These are phyloP conservation scores for Botrytis sinoallii DNA, from an alignment of 2,329 filamentous ascomycete genomes.

Conservation along the genomic window DNA sequence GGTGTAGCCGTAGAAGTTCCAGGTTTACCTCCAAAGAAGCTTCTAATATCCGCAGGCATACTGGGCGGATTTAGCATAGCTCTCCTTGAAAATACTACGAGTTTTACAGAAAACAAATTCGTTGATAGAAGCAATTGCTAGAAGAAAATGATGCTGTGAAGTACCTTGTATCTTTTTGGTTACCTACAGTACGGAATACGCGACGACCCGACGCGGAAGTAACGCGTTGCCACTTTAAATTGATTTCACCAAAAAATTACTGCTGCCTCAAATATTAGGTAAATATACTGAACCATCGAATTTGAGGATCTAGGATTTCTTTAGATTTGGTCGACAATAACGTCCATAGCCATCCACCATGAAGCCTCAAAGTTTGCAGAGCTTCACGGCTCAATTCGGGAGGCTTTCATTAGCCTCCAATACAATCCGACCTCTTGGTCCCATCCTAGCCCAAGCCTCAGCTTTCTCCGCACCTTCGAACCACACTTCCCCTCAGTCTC, in stretches of 20 bases:
- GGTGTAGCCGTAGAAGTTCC: slow-evolving; percentile 48
- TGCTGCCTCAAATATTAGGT: background rate
- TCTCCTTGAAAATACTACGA: background rate
- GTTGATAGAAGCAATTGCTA: slow-evolving; percentile 8
- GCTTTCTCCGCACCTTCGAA: slow-evolving; percentile 31
- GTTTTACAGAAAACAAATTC: background rate
- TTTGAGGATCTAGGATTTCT: slow-evolving; percentile 3
- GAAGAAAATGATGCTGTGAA: slow-evolving; percentile 11
- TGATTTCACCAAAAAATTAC: background rate
- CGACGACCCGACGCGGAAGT: slow-evolving; percentile 16
- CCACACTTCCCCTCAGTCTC: slow-evolving; percentile 43
- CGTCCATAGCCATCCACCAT: slow-evolving; percentile 27
- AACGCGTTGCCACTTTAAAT: slow-evolving; percentile 18
- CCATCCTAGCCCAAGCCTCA: slow-evolving; percentile 21
- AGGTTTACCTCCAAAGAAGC: slow-evolving; percentile 77
- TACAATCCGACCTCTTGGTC: slow-evolving; percentile 35
- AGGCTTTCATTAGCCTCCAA: slow-evolving; percentile 34
- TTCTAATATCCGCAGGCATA: slow-evolving; percentile 87
- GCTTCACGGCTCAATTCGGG: slow-evolving; percentile 35
- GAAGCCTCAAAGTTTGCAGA: slow-evolving; percentile 31
- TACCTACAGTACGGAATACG: slow-evolving; percentile 13
- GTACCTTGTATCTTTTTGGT: slow-evolving; percentile 1
- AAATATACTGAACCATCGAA: background rate
- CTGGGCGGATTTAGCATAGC: slow-evolving; percentile 15
- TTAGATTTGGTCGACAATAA: slow-evolving; percentile 10